phyloP scores from a whole-genome alignment of 1,284 basidiomycete species.

The Acaromyces ingoldii region DNA sequence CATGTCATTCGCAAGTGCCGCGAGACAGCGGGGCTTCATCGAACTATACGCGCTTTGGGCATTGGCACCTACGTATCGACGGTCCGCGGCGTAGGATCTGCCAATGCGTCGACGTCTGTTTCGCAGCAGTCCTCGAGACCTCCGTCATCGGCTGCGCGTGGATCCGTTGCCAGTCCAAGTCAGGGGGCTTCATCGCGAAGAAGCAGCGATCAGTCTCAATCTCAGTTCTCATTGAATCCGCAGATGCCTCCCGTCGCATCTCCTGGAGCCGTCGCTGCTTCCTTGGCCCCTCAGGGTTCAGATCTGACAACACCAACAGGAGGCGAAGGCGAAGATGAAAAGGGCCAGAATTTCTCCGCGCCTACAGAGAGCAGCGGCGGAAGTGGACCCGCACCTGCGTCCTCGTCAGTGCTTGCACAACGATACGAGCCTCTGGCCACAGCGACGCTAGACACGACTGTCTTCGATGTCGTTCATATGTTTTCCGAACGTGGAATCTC shows the following conservation, averaged over 20 bases:
- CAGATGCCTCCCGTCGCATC: background rate
- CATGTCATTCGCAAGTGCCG: slow-evolving; percentile 19
- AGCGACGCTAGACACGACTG: slow-evolving; percentile 82
- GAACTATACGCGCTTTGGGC: slow-evolving; percentile 75
- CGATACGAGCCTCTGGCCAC: slow-evolving; percentile 87
- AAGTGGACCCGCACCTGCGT: background rate
- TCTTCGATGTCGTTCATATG: slow-evolving; percentile 98
- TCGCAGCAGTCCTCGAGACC: too few relatives aligned
- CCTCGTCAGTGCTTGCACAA: slow-evolving; percentile 7
- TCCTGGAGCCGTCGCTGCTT: background rate
- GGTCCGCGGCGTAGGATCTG: background rate
- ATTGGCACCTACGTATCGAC: slow-evolving; percentile 87
- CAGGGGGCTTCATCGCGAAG: background rate
- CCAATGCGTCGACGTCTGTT: background rate
- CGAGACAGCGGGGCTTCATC: slow-evolving; percentile 55
- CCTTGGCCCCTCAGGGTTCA: too few relatives aligned
- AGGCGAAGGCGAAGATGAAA: too few relatives aligned
- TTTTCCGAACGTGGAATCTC: slow-evolving; percentile 93
- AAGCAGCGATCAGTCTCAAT: background rate
- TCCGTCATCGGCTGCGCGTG: background rate
- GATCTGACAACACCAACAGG: too few relatives aligned
- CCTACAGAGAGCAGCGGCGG: too few relatives aligned
- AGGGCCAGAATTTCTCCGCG: too few relatives aligned
- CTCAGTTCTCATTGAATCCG: background rate
- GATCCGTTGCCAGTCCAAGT: background rate